Evolutionary conservation across 1,284 basidiomycete genomes (phyloP).

Genomic region (Rhodotorula sp.): DNA sequence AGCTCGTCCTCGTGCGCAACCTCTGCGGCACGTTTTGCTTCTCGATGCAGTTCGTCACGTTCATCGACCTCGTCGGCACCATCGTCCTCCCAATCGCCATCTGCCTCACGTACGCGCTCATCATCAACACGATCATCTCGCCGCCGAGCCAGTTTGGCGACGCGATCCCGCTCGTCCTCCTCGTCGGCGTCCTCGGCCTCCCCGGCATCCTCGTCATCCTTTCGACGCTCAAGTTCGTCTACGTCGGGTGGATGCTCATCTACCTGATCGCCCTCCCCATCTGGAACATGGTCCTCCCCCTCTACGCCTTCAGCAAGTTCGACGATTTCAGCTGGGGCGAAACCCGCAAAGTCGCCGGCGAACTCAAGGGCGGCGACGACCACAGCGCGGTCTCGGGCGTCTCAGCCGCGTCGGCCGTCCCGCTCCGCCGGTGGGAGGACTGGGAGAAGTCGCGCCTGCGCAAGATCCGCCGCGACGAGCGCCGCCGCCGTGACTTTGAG

Average conservation of each 20-base stretch:
- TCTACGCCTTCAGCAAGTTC: slow-evolving; percentile 99
- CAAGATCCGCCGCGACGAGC: slow-evolving; percentile 86
- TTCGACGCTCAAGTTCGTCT: slow-evolving; percentile 91
- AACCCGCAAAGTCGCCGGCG: slow-evolving; percentile 95
- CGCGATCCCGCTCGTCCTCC: slow-evolving; percentile 89
- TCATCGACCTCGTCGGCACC: slow-evolving; percentile 97
- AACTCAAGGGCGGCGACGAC: slow-evolving; percentile 67
- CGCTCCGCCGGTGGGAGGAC: slow-evolving; percentile 95
- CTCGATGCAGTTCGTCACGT: slow-evolving; percentile 77
- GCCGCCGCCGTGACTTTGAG: slow-evolving; percentile 76
- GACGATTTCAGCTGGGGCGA: slow-evolving; percentile 99
- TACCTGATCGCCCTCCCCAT: slow-evolving; percentile 89
- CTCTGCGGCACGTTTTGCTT: slow-evolving; percentile 63
- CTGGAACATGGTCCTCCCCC: slow-evolving; percentile 79
- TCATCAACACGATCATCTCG: slow-evolving; percentile 72
- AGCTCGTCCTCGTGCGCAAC: slow-evolving; percentile 93
- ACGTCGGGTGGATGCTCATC: slow-evolving; percentile 96
- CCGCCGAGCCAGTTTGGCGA: slow-evolving; percentile 86
- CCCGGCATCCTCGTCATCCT: slow-evolving; percentile 90
- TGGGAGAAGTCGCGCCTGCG: slow-evolving; percentile 97
- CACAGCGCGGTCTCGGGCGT: slow-evolving; percentile 65
- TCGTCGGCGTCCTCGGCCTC: slow-evolving; percentile 87
- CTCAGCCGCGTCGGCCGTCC: slow-evolving; percentile 66
- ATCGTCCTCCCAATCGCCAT: slow-evolving; percentile 95
- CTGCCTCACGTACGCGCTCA: slow-evolving; percentile 81